Conservation (phyloP, 768 basidiomycete genomes). For the Naganishia friedmannii region DNA sequence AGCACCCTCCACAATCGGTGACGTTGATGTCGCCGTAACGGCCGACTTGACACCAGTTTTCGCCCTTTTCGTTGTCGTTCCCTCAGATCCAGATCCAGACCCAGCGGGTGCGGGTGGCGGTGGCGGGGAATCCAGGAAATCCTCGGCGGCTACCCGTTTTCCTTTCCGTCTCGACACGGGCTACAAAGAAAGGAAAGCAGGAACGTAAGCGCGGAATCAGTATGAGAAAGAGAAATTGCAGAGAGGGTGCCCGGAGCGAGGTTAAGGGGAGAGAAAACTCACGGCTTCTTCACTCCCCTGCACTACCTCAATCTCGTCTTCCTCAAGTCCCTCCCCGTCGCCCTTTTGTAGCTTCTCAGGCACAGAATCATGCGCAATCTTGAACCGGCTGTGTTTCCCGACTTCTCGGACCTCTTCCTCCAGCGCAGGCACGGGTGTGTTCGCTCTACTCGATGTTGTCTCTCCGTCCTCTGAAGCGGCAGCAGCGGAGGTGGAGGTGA, state of each 20-base stretch:
- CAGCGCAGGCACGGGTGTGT: not conserved
- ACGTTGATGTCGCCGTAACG: not conserved
- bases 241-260: too few relatives aligned
- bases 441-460: not conserved
- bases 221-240: too few relatives aligned
- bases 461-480: not conserved
- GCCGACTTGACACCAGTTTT: not conserved
- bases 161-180: not conserved
- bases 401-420: not conserved
- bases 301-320: not conserved
- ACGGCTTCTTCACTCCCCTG: not conserved
- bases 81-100: not conserved
- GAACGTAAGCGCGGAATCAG: too few relatives aligned
- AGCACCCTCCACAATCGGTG: too few relatives aligned
- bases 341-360: not conserved
- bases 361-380: constrained; percentile 1
- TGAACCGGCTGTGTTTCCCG: constrained; percentile 25
- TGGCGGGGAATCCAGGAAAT: constrained; percentile 3
- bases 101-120: too few relatives aligned
- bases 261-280: too few relatives aligned
- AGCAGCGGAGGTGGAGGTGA: too few relatives aligned
- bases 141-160: constrained; percentile 20
- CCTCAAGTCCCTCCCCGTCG: not conserved
- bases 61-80: constrained; percentile 3
- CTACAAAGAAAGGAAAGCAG: not conserved